These are phyloP conservation scores for Microsporum audouinii DNA, from an alignment of 2,329 filamentous ascomycete genomes.

Conservation along the genomic window DNA sequence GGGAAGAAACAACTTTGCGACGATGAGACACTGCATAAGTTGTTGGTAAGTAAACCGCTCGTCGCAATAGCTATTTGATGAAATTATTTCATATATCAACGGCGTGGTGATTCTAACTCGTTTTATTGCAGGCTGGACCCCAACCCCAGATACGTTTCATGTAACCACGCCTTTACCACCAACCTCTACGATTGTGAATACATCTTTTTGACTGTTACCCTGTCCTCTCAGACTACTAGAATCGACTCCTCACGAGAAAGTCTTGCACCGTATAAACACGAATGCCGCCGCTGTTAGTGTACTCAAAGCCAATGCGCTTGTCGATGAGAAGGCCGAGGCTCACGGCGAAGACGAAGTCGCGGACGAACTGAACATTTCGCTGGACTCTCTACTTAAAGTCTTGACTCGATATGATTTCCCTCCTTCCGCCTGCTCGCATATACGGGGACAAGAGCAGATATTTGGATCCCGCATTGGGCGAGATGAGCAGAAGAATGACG, in stretches of 20 bases:
- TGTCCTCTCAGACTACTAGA: constrained; percentile 6
- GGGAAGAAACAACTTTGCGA: constrained; percentile 8
- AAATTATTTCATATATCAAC: neutral
- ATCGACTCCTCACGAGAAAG: constrained; percentile 10
- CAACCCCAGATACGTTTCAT: constrained; percentile 10
- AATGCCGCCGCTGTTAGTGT: constrained; percentile 3
- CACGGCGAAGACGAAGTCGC: neutral
- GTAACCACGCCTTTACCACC: neutral
- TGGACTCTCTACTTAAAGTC: constrained; percentile 9
- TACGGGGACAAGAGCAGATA: constrained; percentile 10
- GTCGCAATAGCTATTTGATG: neutral
- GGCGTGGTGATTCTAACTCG: neutral
- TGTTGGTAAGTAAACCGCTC: neutral
- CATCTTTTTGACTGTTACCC: neutral
- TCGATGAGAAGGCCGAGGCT: constrained; percentile 6
- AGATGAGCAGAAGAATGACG: constrained; percentile 3
- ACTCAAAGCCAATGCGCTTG: constrained; percentile 8
- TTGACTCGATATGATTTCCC: constrained; percentile 11
- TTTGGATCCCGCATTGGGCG: constrained; percentile 9
- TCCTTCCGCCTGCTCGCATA: constrained; percentile 10
- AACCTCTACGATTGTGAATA: neutral
- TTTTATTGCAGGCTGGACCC: constrained; percentile 2
- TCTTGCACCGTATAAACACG: constrained; percentile 4
- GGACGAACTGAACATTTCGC: constrained; percentile 9
- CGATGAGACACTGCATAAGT: constrained; percentile 6